Percentiles rank a stretch among this genome's conserved stretches.
phyloP scores from a whole-genome alignment of 2,329 filamentous ascomycete genomes.

The Trichophyton simii region DNA sequence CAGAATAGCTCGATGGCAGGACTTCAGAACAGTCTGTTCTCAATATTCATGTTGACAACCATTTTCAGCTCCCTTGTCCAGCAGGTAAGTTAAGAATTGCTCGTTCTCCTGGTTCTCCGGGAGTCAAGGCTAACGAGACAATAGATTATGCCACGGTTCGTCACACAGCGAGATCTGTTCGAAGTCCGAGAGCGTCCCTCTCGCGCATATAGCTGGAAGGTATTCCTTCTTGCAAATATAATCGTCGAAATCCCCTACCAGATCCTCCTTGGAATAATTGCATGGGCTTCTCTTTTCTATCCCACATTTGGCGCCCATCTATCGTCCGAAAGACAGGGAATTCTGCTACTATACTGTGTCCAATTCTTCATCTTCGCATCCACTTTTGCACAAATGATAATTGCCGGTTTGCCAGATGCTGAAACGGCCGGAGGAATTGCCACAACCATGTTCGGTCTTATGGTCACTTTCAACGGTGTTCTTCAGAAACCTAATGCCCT shows the following conservation, averaged over 20 bases:
- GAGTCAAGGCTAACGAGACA: neutral
- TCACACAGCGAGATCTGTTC: constrained; percentile 67
- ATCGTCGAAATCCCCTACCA: constrained; percentile 81
- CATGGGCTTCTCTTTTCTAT: constrained; percentile 77
- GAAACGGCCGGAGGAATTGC: constrained; percentile 66
- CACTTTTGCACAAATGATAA: constrained; percentile 68
- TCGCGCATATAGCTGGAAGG: constrained; percentile 73
- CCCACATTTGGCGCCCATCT: constrained; percentile 52
- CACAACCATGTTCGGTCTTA: constrained; percentile 60
- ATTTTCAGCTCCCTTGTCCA: constrained; percentile 45
- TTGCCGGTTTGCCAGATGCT: constrained; percentile 61
- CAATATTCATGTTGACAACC: constrained; percentile 62
- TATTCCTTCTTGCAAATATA: constrained; percentile 74
- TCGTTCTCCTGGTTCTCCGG: constrained; percentile 48
- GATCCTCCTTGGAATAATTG: constrained; percentile 56
- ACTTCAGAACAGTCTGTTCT: constrained; percentile 75
- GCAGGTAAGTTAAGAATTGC: constrained; percentile 42
- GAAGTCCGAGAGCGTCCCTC: constrained; percentile 75
- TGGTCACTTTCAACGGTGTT: constrained; percentile 61
- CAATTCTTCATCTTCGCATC: constrained; percentile 68
- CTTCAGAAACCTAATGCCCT: constrained; percentile 51
- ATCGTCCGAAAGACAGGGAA: constrained; percentile 55
- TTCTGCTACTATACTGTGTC: constrained; percentile 67
- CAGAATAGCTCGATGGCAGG: constrained; percentile 62
- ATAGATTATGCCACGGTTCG: constrained; percentile 63